Conservation (phyloP, 2,329 filamentous ascomycete species). For the Epichloe festucae region DNA sequence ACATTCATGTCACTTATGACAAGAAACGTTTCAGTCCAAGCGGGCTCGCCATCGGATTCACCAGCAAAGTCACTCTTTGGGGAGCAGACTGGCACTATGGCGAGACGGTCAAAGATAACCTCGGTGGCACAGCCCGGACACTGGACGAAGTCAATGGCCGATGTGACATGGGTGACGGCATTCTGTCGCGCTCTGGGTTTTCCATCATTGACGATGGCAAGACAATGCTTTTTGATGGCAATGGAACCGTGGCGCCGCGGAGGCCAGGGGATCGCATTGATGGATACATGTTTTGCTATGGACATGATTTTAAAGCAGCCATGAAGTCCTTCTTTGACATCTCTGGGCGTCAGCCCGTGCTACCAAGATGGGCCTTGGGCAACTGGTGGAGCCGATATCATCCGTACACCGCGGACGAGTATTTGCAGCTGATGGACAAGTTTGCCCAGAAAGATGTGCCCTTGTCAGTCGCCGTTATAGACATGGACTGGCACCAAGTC, state of each 20-base stretch:
- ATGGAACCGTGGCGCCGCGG: conserved; percentile 39
- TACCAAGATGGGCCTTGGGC: conserved; percentile 46
- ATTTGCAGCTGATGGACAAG: conserved; percentile 42
- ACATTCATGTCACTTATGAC: conserved; percentile 44
- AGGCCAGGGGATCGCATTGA: conserved; percentile 33
- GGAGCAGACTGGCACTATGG: conserved; percentile 33
- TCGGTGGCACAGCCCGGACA: conserved; percentile 40
- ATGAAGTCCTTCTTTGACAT: conserved; percentile 41
- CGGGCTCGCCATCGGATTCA: conserved; percentile 33
- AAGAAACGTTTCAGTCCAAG: conserved; percentile 39
- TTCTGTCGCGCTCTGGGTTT: conserved; percentile 37
- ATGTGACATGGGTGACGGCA: conserved; percentile 33
- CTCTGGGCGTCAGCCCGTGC: conserved; percentile 39
- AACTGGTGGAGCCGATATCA: conserved; percentile 57
- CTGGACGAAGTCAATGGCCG: conserved; percentile 40
- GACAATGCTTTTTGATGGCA: conserved; percentile 41
- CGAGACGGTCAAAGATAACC: conserved; percentile 22
- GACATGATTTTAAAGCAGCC: conserved; percentile 39
- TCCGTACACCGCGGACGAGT: conserved; percentile 40
- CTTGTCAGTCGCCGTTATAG: conserved; percentile 45
- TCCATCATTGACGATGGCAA: conserved; percentile 39
- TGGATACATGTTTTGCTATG: conserved; percentile 47
- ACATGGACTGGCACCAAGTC: conserved; percentile 55
- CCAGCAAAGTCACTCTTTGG: conserved; percentile 18
- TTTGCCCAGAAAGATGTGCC: conserved; percentile 40